These are phyloP conservation scores for Paraphysoderma sedebokerense DNA, from an alignment of 371 early-diverging fungal species.

Conservation along the genomic window DNA sequence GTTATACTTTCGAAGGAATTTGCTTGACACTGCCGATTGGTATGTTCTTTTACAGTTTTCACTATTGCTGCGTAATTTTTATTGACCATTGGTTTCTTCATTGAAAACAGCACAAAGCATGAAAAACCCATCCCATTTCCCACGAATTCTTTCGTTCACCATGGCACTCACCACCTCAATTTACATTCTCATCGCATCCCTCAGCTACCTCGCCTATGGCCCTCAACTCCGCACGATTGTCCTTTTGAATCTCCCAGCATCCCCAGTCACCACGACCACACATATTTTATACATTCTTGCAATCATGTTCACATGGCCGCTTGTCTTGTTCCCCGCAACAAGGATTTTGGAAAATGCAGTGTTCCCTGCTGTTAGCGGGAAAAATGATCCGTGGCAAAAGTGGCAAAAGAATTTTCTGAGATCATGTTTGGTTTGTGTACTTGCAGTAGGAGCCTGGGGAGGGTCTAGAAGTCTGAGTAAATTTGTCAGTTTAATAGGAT, in stretches of 20 bases:
- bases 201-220: conserved; percentile 68
- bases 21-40: conserved; percentile 44
- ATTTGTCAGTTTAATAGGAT: conserved; percentile 77
- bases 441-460: conserved; percentile 51
- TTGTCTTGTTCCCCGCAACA: conserved; percentile 66
- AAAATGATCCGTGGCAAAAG: conserved; percentile 45
- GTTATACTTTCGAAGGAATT: conserved; percentile 80
- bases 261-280: conserved; percentile 34
- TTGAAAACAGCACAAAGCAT: conserved; percentile 17
- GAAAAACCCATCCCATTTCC: conserved; percentile 43
- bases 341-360: conserved; percentile 64
- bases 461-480: conserved; percentile 72
- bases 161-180: conserved; percentile 45
- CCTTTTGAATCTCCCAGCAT: conserved; percentile 53
- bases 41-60: too few relatives aligned
- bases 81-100: conserved; percentile 1
- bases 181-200: conserved; percentile 53
- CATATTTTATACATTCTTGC: conserved; percentile 65
- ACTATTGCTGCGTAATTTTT: too few relatives aligned
- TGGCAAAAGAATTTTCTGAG: conserved; percentile 77
- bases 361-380: conserved; percentile 43
- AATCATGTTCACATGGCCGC: conserved; percentile 66
- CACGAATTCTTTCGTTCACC: conserved; percentile 39
- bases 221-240: conserved; percentile 57
- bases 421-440: conserved; percentile 35